Evolutionary conservation across 192 early-diverging fungal genomes (phyloP).

Genomic region (Phlyctochytrium arcticum): DNA sequence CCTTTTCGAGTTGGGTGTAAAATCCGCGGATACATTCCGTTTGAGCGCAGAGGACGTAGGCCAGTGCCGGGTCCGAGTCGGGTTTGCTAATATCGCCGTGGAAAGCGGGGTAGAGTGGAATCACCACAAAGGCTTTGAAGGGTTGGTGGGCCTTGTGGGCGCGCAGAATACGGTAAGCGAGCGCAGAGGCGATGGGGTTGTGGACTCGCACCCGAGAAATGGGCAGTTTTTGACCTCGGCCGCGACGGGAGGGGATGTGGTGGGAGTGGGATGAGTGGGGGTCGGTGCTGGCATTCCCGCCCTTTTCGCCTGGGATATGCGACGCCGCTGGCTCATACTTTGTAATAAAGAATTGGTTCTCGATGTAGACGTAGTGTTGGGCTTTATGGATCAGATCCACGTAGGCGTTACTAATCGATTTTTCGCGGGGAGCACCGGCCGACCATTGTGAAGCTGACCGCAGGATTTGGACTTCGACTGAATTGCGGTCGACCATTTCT

Average conservation of each 20-base stretch:
- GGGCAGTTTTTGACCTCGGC: slow-evolving; percentile 14
- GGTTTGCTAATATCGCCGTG: slow-evolving; percentile 72
- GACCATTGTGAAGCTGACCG: slow-evolving; percentile 33
- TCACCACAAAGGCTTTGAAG: slow-evolving; percentile 73
- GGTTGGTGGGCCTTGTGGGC: slow-evolving; percentile 65
- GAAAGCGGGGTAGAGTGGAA: slow-evolving; percentile 82
- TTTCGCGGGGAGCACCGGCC: slow-evolving; percentile 28
- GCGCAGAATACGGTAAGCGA: slow-evolving; percentile 69
- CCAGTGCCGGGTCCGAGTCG: slow-evolving; percentile 64
- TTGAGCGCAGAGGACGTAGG: slow-evolving; percentile 22
- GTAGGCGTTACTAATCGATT: slow-evolving; percentile 73
- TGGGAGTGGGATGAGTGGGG: not conserved
- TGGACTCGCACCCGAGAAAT: slow-evolving; percentile 47
- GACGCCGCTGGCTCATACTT: slow-evolving; percentile 25
- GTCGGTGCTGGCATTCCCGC: not conserved
- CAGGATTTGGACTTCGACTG: slow-evolving; percentile 19
- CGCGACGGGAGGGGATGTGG: not conserved
- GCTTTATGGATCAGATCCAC: slow-evolving; percentile 63
- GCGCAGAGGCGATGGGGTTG: slow-evolving; percentile 72
- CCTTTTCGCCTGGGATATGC: slow-evolving; percentile 44
- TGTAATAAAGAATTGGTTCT: slow-evolving; percentile 85
- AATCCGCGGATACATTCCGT: slow-evolving; percentile 18
- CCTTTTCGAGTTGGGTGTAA: slow-evolving; percentile 8
- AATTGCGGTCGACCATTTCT: not conserved
- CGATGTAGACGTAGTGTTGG: slow-evolving; percentile 84